phyloP scores from a whole-genome alignment of 108 stramenopile genomes.

The Stephanodiscus triporus region DNA sequence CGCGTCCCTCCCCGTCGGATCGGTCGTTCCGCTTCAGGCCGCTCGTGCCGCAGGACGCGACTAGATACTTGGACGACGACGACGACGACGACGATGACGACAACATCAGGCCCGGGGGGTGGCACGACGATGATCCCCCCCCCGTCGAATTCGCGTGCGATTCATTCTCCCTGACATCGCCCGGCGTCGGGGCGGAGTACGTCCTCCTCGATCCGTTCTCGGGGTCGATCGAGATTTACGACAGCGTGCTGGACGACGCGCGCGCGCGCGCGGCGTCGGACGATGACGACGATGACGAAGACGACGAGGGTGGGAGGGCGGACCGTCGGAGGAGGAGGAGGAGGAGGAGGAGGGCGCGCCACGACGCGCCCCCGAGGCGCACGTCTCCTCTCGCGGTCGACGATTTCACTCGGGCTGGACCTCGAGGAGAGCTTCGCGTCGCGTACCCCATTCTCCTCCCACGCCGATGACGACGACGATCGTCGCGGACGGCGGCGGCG shows the following conservation, averaged over 20 bases:
- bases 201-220: constrained; percentile 66
- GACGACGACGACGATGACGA: too few species aligned
- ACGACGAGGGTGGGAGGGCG: too few species aligned
- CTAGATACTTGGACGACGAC: too few species aligned
- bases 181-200: constrained; percentile 48
- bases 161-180: constrained; percentile 51
- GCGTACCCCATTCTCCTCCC: constrained; percentile 13
- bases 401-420: constrained; percentile 57
- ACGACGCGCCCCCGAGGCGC: constrained; percentile 25
- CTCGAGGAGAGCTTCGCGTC: constrained; percentile 53
- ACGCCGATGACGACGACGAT: too few species aligned
- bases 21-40: too few species aligned
- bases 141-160: constrained; percentile 68
- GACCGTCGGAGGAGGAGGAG: neutral
- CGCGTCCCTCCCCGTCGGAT: too few species aligned
- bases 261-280: constrained; percentile 29
- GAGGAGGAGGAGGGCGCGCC: neutral
- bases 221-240: constrained; percentile 47
- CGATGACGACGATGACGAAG: constrained; percentile 19
- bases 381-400: constrained; percentile 42
- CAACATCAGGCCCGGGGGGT: too few species aligned
- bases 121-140: constrained; percentile 25
- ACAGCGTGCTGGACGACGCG: constrained; percentile 40
- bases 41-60: too few species aligned
- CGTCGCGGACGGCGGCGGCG: neutral